These are phyloP conservation scores for Erigeron philadelphicus DNA, from an alignment of 140 eudicot species.

Conservation along the genomic window DNA sequence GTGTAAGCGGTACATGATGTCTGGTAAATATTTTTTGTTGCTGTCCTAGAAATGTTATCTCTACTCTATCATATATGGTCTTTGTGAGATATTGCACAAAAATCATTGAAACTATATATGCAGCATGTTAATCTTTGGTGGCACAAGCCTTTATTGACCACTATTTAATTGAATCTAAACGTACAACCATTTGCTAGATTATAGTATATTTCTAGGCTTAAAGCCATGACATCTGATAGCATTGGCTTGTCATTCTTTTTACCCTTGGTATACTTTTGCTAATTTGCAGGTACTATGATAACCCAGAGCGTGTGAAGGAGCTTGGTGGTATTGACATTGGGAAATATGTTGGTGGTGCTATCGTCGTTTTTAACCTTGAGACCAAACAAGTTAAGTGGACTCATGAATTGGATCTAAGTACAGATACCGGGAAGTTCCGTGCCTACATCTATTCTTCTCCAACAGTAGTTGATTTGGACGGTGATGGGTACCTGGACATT, in stretches of 20 bases:
- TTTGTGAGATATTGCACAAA: background rate
- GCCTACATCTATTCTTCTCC: constrained; percentile 91
- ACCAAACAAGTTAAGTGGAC: constrained; percentile 96
- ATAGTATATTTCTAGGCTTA: background rate
- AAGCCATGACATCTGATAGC: background rate
- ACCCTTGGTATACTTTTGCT: constrained; percentile 16
- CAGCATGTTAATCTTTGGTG: background rate
- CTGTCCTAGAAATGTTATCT: background rate
- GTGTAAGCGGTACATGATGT: background rate
- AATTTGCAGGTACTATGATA: constrained; percentile 72
- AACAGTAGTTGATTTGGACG: constrained; percentile 90
- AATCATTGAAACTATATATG: background rate
- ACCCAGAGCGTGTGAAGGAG: constrained; percentile 90
- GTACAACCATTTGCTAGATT: background rate
- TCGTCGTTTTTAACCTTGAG: constrained; percentile 94
- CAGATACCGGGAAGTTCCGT: constrained; percentile 71
- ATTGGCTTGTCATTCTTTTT: constrained; percentile 11
- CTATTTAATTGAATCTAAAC: constrained; percentile 6
- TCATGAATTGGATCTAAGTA: constrained; percentile 65
- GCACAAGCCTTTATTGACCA: background rate
- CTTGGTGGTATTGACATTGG: constrained; percentile 92
- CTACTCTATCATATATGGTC: background rate
- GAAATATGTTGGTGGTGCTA: constrained; percentile 89
- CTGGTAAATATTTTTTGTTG: background rate
- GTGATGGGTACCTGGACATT: constrained; percentile 90